A percentile compares a stretch with the other conserved stretches of the same genome.
Evolutionary conservation across 1,139 yeast genomes (phyloP).

Genomic region (Hyphopichia fennica): DNA sequence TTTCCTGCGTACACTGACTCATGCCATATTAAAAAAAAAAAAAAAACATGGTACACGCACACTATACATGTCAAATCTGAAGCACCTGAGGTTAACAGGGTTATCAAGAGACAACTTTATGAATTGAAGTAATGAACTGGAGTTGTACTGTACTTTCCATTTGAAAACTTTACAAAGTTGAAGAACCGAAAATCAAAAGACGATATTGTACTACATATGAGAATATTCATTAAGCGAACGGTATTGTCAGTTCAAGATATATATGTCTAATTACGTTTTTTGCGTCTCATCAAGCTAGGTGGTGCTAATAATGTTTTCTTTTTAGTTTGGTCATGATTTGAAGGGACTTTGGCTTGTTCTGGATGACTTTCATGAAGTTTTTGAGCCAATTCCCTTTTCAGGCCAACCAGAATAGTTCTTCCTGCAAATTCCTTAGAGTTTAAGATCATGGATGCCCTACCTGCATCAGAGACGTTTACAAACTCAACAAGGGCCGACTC

Average conservation of each 20-base stretch:
- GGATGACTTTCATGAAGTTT: neutral
- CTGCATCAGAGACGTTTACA: slow-evolving; percentile 47
- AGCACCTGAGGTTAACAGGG: too few species aligned
- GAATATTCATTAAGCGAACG: too few species aligned
- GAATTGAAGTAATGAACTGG: too few species aligned
- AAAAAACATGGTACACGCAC: too few species aligned
- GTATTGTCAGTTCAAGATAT: too few species aligned
- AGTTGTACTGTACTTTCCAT: too few species aligned
- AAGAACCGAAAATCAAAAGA: too few species aligned
- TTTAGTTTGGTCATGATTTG: neutral
- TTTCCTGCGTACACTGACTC: neutral
- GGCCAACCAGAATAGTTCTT: slow-evolving; percentile 32
- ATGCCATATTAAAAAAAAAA: too few species aligned
- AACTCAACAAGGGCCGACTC: slow-evolving; percentile 58
- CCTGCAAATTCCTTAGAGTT: slow-evolving; percentile 43
- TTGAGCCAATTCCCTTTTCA: slow-evolving; percentile 33
- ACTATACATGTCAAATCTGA: too few species aligned
- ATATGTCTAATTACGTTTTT: neutral
- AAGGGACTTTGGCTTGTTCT: neutral
- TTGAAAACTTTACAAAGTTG: too few species aligned
- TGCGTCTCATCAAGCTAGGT: slow-evolving; percentile 9
- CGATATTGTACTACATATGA: too few species aligned
- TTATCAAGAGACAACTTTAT: too few species aligned
- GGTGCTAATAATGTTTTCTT: slow-evolving; percentile 4
- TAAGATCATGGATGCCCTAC: slow-evolving; percentile 54